These are phyloP conservation scores for Tagetes erecta DNA, from an alignment of 129 eudicot genomes.

Conservation along the genomic window DNA sequence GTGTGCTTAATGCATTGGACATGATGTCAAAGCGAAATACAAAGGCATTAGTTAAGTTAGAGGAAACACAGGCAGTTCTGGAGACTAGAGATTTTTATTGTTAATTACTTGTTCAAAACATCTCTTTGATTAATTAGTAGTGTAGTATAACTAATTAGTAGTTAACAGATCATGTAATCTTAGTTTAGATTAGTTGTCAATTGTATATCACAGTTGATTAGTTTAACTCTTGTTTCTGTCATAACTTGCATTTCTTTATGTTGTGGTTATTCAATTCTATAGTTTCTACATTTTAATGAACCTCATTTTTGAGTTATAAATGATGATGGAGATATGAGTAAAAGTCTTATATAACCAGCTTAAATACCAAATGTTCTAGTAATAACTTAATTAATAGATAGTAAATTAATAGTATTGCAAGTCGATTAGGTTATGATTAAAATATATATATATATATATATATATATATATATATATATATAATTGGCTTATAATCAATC, in stretches of 20 bases:
- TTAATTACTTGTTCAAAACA: neutral
- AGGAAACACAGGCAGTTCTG: conserved; percentile 2
- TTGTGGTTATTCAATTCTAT: neutral
- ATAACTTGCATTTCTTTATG: neutral
- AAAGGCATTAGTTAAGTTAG: neutral
- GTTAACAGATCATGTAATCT: conserved; percentile 15
- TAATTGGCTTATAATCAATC: no score
- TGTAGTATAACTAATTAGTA: conserved; percentile 3
- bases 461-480: no score
- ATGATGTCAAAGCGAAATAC: conserved; percentile 18
- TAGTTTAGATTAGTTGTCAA: conserved; percentile 15
- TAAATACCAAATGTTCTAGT: no score
- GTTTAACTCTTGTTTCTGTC: conserved; percentile 13
- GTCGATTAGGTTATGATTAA: no score
- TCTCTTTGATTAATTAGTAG: conserved; percentile 1
- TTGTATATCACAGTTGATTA: conserved; percentile 24
- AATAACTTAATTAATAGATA: no score
- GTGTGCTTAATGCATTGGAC: conserved; percentile 14
- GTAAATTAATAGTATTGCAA: no score
- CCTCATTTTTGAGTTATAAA: neutral
- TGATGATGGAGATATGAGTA: neutral
- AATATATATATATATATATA: no score
- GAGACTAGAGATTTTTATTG: neutral
- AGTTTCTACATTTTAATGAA: neutral
- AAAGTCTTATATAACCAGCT: no score